phyloP scores from a whole-genome alignment of 78 protist species.

The Dictyostelium capitatum region DNA sequence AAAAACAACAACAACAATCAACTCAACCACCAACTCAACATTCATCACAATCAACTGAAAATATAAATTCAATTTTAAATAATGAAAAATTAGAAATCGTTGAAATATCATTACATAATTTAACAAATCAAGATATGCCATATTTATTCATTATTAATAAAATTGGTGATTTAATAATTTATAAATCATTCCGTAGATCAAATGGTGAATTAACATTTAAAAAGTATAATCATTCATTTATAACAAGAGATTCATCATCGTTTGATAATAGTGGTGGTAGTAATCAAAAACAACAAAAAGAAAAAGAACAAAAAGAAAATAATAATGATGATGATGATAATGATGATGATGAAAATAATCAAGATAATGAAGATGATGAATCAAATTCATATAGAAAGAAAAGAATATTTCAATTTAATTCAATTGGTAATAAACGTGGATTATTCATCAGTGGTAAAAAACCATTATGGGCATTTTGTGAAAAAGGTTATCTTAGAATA shows the following conservation, averaged over 20 bases:
- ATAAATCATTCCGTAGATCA: conserved; percentile 29
- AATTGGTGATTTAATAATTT: conserved; percentile 40
- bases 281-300: conserved; percentile 13
- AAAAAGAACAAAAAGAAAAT: background rate
- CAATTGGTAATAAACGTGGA: conserved; percentile 25
- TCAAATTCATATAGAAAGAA: background rate
- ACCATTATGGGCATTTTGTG: conserved; percentile 67
- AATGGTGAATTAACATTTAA: conserved; percentile 23
- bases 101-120: conserved; percentile 43
- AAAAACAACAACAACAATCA: background rate
- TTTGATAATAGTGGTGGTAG: too few species aligned
- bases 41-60: background rate
- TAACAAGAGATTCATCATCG: background rate
- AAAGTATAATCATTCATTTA: conserved; percentile 23
- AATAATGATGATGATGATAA: background rate
- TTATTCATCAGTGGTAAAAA: conserved; percentile 51
- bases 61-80: background rate
- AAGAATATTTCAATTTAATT: conserved; percentile 19
- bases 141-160: conserved; percentile 20
- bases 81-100: conserved; percentile 6
- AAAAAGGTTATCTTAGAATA: conserved; percentile 37
- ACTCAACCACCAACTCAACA: background rate
- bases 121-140: background rate
- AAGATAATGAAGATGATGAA: background rate
- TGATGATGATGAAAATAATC: background rate